Conservation (phyloP, 2,329 filamentous ascomycete genomes). For the Ophiostoma ips region DNA sequence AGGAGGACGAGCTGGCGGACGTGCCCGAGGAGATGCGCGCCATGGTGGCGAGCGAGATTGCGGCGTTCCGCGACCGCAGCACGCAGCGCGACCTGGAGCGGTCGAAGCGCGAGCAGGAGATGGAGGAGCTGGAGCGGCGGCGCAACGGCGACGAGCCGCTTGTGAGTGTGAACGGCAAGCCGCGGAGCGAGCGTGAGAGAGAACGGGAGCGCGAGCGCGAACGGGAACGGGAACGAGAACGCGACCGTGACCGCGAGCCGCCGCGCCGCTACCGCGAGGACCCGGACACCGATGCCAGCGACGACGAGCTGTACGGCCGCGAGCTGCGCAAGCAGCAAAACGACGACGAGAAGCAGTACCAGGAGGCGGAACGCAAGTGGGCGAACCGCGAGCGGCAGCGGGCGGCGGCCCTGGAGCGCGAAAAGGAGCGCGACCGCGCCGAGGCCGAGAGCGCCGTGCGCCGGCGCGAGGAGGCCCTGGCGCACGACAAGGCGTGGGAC, state of each 20-base stretch:
- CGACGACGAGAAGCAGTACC: slow-evolving; percentile 67
- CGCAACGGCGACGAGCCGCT: slow-evolving; percentile 42
- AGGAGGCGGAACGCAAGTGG: slow-evolving; percentile 83
- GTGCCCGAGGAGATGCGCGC: slow-evolving; percentile 95
- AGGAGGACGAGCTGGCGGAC: slow-evolving; percentile 87
- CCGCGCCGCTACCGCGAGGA: slow-evolving; percentile 28
- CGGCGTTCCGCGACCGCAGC: slow-evolving; percentile 84
- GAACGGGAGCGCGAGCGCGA: background rate
- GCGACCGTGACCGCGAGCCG: background rate
- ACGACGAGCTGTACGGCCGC: slow-evolving; percentile 68
- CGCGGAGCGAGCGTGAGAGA: background rate
- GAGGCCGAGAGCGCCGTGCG: slow-evolving; percentile 53
- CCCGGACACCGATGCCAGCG: slow-evolving; percentile 75
- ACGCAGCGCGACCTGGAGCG: slow-evolving; percentile 81
- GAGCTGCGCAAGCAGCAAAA: slow-evolving; percentile 55
- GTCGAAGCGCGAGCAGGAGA: slow-evolving; percentile 75
- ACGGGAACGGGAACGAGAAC: background rate
- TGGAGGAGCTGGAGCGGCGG: slow-evolving; percentile 72
- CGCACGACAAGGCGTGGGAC: slow-evolving; percentile 58
- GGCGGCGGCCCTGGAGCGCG: slow-evolving; percentile 72
- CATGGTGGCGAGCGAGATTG: slow-evolving; percentile 85
- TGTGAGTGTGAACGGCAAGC: slow-evolving; percentile 34
- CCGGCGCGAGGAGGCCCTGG: slow-evolving; percentile 56
- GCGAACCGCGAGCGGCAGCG: slow-evolving; percentile 74
- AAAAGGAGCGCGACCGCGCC: slow-evolving; percentile 65